Evolutionary conservation across 1,284 basidiomycete genomes (phyloP), one percentile per base, ranked within the genome.

Genomic region (Cryptococcus sp.): DNA sequence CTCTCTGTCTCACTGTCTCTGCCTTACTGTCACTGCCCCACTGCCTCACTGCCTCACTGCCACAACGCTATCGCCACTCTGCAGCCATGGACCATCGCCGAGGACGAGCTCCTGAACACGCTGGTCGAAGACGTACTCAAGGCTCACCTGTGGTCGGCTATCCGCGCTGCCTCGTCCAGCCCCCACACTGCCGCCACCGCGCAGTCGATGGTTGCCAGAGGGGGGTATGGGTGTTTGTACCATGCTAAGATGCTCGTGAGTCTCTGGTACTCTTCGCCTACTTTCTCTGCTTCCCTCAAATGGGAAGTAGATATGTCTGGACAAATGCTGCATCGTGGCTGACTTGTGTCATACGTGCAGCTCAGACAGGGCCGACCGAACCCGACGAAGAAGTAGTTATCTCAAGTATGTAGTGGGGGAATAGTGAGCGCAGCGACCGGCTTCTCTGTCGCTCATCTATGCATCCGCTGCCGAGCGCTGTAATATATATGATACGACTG

Each of bases 221-320:
- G 48, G 20, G 48, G 54, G 23, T 60, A 62, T 50, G 60, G 63
- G 5, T 52, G 48, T 23, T 45, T 54, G 39, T 61, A 61, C 57
- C 63, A 65, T 42, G 57, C 61, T n/a, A 50, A 57, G 47, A 55
- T 63, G 59, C 52, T 63, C 7, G 62, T 63, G 39, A 52, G 58
- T 61, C 35, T 6, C 17, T 19, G n/a, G 42, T 15, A 22, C 17
- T 17, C 50, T 8, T 25, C 10, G 30, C 23, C 11, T 43, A 30
- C 20, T 35, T 16, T 45, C 42, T 3, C 13, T 52, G 19, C 30
- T 20, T 39, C 6, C 5, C 19, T 11, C 5, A 19, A 17, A 17
- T 51, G 52, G 1, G 45, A 10, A 19, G 3, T 7, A 7, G 3
- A 25, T 6, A 25, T 25, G 25, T 25, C 25, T 25, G 3, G 6